phyloP scores from a whole-genome alignment of 2,329 filamentous ascomycete genomes.

The Phyllosticta capitalensis region DNA sequence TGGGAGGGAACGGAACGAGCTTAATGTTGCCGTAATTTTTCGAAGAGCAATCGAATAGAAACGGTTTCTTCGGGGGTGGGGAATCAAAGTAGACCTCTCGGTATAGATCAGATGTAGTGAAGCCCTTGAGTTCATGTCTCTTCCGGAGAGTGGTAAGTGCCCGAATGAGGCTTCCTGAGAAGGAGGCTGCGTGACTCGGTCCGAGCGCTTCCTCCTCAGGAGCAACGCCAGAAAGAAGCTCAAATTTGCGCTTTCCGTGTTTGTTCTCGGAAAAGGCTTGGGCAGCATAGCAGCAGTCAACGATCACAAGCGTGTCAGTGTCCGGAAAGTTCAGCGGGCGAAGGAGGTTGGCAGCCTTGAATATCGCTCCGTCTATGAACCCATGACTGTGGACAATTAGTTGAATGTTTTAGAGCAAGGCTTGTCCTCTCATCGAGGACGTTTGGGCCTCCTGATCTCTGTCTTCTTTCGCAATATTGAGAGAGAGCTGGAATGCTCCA shows the following conservation, averaged over 20 bases:
- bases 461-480: too few species aligned
- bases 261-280: slow-evolving; percentile 7
- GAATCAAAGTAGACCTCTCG: slow-evolving; percentile 40
- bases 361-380: background rate
- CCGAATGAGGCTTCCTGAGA: slow-evolving; percentile 12
- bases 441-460: too few species aligned
- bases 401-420: too few species aligned
- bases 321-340: slow-evolving; percentile 7
- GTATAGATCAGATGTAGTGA: slow-evolving; percentile 13
- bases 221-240: slow-evolving; percentile 13
- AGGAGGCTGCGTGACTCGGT: slow-evolving; percentile 11
- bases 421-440: too few species aligned
- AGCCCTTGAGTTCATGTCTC: slow-evolving; percentile 4
- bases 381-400: background rate
- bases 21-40: slow-evolving; percentile 14
- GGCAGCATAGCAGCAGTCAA: slow-evolving; percentile 14
- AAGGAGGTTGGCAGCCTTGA: background rate
- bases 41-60: slow-evolving; percentile 13
- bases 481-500: too few species aligned
- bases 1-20: background rate
- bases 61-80: slow-evolving; percentile 29
- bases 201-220: slow-evolving; percentile 9
- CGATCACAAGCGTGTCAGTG: slow-evolving; percentile 12
- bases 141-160: background rate
- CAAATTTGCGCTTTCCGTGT: slow-evolving; percentile 13